These are phyloP conservation scores for Verticillium alfalfae DNA, from an alignment of 2,329 filamentous ascomycete species.

Conservation along the genomic window DNA sequence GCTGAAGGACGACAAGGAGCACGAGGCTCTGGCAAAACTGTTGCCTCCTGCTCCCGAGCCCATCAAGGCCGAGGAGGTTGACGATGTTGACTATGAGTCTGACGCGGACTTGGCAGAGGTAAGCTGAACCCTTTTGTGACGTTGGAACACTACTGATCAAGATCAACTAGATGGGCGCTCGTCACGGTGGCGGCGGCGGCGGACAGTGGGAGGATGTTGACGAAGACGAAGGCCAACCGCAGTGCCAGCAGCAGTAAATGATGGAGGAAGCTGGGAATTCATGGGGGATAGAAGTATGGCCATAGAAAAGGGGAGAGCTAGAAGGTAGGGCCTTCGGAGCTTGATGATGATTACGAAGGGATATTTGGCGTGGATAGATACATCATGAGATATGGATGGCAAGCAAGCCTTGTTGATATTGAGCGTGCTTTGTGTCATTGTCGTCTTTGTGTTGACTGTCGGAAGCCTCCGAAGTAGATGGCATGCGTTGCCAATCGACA, in stretches of 20 bases:
- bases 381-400: slow-evolving; percentile 5
- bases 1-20: slow-evolving; percentile 65
- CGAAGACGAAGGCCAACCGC: slow-evolving; percentile 58
- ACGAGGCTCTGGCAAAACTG: slow-evolving; percentile 67
- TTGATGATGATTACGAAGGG: background rate
- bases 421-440: background rate
- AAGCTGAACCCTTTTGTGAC: slow-evolving; percentile 18
- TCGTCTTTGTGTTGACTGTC: background rate
- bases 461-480: no score
- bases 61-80: slow-evolving; percentile 68
- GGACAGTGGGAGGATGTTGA: slow-evolving; percentile 69
- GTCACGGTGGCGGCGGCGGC: slow-evolving; percentile 58
- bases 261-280: background rate
- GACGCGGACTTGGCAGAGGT: slow-evolving; percentile 77
- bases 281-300: background rate
- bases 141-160: slow-evolving; percentile 15
- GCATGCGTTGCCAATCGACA: no score
- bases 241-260: slow-evolving; percentile 69
- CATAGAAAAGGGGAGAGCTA: background rate
- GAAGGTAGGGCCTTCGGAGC: background rate
- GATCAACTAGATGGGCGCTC: slow-evolving; percentile 58
- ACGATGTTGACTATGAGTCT: slow-evolving; percentile 84
- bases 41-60: slow-evolving; percentile 60
- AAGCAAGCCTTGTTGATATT: background rate
- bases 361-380: slow-evolving; percentile 1